Evolutionary conservation across 768 basidiomycete species (phyloP).

Genomic region (Leccinum uliginosum): DNA sequence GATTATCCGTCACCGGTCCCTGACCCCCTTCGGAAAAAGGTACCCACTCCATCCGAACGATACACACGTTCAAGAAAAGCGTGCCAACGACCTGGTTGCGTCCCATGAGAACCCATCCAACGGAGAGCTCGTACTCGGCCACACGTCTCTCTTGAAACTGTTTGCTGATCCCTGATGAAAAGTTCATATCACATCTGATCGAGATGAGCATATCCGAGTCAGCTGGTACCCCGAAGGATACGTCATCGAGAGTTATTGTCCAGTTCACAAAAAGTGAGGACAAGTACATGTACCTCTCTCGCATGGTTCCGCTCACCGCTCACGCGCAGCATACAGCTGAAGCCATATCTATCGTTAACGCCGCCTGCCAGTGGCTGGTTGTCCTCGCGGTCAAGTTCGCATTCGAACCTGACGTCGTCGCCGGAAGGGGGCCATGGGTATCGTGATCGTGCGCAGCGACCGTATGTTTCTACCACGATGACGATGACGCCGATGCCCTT

Average conservation of each 20-base stretch:
- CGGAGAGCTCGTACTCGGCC: slow-evolving; percentile 76
- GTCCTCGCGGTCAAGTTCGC: slow-evolving; percentile 34
- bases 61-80: slow-evolving; percentile 23
- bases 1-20: not conserved
- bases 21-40: slow-evolving; percentile 33
- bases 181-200: slow-evolving; percentile 84
- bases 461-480: not conserved
- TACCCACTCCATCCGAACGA: slow-evolving; percentile 49
- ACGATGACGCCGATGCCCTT: not conserved
- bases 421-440: not conserved
- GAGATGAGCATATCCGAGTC: slow-evolving; percentile 93
- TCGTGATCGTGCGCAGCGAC: slow-evolving; percentile 1
- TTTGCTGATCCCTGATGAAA: slow-evolving; percentile 61
- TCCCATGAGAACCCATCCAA: slow-evolving; percentile 70
- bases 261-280: slow-evolving; percentile 77
- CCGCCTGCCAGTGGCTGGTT: slow-evolving; percentile 41
- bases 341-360: slow-evolving; percentile 48
- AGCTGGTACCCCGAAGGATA: slow-evolving; percentile 88
- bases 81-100: slow-evolving; percentile 30
- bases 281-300: too few species aligned
- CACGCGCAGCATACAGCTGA: slow-evolving; percentile 49
- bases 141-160: slow-evolving; percentile 82
- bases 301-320: not conserved
- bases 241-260: slow-evolving; percentile 80
- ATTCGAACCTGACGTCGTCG: slow-evolving; percentile 26